Evolutionary conservation across 202 grass and related monocot species (phyloP).

Genomic region (Panicum hallii): DNA sequence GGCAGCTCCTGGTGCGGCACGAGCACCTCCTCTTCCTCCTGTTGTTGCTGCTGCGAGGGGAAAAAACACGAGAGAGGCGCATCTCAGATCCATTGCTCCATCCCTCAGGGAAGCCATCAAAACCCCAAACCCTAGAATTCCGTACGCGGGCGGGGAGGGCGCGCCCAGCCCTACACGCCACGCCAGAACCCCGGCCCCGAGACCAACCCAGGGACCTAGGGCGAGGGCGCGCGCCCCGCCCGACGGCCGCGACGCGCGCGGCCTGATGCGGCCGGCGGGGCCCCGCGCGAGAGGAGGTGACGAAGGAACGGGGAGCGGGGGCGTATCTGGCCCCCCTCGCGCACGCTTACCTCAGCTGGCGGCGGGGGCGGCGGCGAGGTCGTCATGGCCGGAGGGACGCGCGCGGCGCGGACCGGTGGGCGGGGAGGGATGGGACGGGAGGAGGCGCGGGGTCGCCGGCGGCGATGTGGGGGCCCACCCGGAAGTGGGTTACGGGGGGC

Average conservation of each 20-base stretch:
- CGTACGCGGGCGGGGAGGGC: slow-evolving; percentile 18
- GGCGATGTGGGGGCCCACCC: slow-evolving; percentile 45
- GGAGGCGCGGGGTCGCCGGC: slow-evolving; percentile 47
- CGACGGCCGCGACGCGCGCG: neutral
- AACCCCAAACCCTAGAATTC: slow-evolving; percentile 74
- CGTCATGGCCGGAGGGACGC: slow-evolving; percentile 52
- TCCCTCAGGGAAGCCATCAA: slow-evolving; percentile 31
- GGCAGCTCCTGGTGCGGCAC: slow-evolving; percentile 81
- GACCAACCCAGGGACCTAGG: slow-evolving; percentile 39
- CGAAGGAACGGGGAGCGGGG: neutral
- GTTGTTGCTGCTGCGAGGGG: slow-evolving; percentile 49
- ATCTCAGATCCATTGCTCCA: slow-evolving; percentile 62
- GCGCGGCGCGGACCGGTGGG: neutral
- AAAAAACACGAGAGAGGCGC: slow-evolving; percentile 20
- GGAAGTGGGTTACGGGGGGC: slow-evolving; percentile 34
- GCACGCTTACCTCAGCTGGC: slow-evolving; percentile 68
- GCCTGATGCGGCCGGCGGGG: slow-evolving; percentile 12
- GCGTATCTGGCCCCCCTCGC: neutral
- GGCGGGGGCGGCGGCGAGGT: slow-evolving; percentile 69
- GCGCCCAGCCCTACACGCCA: slow-evolving; percentile 6
- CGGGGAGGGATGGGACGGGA: neutral
- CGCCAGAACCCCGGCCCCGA: slow-evolving; percentile 22
- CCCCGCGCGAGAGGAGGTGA: neutral
- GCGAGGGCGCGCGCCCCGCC: neutral
- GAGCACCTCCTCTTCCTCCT: slow-evolving; percentile 90